Evolutionary conservation across 345 rosid species (phyloP).

Genomic region (Bruguiera sexangula): DNA sequence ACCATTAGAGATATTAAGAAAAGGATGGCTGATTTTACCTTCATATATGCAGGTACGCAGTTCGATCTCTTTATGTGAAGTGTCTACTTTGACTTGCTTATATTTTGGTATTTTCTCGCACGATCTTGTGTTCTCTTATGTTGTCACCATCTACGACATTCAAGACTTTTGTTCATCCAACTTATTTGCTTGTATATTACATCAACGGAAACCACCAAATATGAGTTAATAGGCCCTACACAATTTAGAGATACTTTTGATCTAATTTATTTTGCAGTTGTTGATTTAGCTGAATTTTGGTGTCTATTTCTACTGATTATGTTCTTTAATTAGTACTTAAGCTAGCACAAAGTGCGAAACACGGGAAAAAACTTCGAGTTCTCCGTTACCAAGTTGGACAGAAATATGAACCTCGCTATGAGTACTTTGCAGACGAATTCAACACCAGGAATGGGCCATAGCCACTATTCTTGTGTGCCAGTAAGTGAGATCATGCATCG

Average conservation of each 20-base stretch:
- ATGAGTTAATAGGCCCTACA: too few relatives aligned
- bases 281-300: not conserved
- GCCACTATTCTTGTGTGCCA: conserved; percentile 97
- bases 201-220: too few relatives aligned
- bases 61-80: conserved; percentile 11
- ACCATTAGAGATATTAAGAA: conserved; percentile 68
- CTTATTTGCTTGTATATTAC: too few relatives aligned
- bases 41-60: conserved; percentile 73
- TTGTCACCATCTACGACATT: too few relatives aligned
- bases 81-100: not conserved
- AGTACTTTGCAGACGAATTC: conserved; percentile 80
- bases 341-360: conserved; percentile 37
- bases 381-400: conserved; percentile 95
- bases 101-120: not conserved
- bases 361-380: conserved; percentile 91
- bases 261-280: not conserved
- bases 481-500: conserved; percentile 41
- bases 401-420: conserved; percentile 88
- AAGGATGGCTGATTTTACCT: conserved; percentile 81
- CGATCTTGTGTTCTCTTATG: not conserved
- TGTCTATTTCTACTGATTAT: not conserved
- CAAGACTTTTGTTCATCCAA: too few relatives aligned
- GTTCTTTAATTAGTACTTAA: conserved; percentile 3
- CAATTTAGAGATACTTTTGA: too few relatives aligned
- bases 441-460: conserved; percentile 81